These are phyloP conservation scores for Phytopythium boreale DNA, from an alignment of 352 stramenopile genomes.

Conservation along the genomic window DNA sequence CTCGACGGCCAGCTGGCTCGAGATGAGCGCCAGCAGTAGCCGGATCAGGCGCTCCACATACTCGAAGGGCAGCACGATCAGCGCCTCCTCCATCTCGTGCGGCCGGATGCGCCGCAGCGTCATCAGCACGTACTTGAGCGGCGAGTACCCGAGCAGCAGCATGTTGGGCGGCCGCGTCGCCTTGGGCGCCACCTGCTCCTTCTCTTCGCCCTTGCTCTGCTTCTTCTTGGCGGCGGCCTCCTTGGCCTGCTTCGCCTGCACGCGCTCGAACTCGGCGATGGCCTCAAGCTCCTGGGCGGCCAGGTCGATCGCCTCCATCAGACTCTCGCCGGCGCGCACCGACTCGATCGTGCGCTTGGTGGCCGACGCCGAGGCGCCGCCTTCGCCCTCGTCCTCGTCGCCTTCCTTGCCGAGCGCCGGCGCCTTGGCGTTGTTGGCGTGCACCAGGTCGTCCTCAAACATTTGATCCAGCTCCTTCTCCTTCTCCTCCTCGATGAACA, in stretches of 20 bases:
- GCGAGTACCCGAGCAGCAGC: constrained; percentile 93
- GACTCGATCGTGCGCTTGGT: constrained; percentile 92
- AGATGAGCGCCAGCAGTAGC: constrained; percentile 90
- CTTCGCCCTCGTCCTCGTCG: constrained; percentile 34
- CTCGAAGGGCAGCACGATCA: constrained; percentile 97
- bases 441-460: constrained; percentile 92
- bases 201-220: constrained; percentile 17
- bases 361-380: constrained; percentile 80
- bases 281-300: constrained; percentile 90
- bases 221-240: constrained; percentile 68
- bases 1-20: constrained; percentile 89
- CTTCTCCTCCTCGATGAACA: constrained; percentile 98
- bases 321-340: constrained; percentile 83
- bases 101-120: constrained; percentile 91
- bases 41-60: constrained; percentile 93
- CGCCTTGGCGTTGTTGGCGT: constrained; percentile 63
- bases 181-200: constrained; percentile 37
- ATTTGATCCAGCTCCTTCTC: constrained; percentile 95
- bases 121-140: constrained; percentile 93
- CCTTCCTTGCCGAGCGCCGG: constrained; percentile 65
- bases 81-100: constrained; percentile 95
- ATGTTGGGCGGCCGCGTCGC: constrained; percentile 84
- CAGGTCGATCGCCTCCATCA: constrained; percentile 95
- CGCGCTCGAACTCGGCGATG: constrained; percentile 64
- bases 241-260: constrained; percentile 61